phyloP scores from a whole-genome alignment of 2,329 filamentous ascomycete genomes.

The Madurella mycetomatis region DNA sequence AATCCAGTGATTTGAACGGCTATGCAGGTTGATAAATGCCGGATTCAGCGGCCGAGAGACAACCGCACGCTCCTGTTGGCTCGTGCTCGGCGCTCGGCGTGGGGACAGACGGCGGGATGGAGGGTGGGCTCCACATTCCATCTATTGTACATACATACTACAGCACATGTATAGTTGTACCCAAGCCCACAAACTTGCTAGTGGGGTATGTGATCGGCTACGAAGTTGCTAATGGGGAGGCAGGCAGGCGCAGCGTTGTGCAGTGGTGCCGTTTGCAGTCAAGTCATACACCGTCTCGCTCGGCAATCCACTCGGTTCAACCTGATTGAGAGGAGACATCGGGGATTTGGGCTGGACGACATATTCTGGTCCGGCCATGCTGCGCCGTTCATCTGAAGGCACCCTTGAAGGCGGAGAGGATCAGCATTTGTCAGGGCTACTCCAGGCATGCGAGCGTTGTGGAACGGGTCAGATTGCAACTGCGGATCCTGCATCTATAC shows the following conservation, averaged over 20 bases:
- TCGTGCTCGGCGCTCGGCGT: not conserved
- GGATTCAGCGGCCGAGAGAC: slow-evolving; percentile 5
- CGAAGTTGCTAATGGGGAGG: no score
- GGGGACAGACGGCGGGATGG: not conserved
- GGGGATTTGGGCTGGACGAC: not conserved
- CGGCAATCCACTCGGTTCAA: not conserved
- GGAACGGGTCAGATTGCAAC: not conserved
- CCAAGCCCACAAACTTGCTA: no score
- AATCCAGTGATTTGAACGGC: slow-evolving; percentile 17
- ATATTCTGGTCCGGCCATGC: not conserved
- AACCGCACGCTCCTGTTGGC: no score
- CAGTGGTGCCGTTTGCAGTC: not conserved
- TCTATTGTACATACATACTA: not conserved
- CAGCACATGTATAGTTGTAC: not conserved
- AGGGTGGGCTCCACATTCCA: no score
- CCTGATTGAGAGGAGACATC: not conserved
- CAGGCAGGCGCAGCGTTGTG: not conserved
- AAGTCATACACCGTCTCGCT: not conserved
- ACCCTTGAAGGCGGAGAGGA: not conserved
- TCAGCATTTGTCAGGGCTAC: no score
- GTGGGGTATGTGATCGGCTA: no score
- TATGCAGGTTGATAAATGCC: slow-evolving; percentile 23
- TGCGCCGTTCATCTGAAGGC: not conserved
- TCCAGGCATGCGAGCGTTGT: no score
- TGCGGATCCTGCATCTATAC: not conserved